Evolutionary conservation across 2,329 filamentous ascomycete genomes (phyloP), one percentile per base, ranked within the genome.

Genomic region (Fusarium nanum): DNA sequence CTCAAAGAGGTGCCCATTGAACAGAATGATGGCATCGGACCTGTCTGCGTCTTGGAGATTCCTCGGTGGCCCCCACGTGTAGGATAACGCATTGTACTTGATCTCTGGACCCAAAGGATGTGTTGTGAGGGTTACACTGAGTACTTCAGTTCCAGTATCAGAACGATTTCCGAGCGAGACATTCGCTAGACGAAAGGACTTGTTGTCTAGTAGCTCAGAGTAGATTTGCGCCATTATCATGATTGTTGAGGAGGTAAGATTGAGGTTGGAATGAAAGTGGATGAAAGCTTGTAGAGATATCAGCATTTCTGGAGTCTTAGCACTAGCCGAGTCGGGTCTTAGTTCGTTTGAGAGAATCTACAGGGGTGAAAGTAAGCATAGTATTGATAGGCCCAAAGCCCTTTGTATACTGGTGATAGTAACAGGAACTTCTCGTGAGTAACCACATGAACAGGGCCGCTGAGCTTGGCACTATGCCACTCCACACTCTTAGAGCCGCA

Each of bases 201-300:
- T n/a, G 0, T 25, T 25, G 9, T 50, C 30, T 5, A 64, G 50
- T 5, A 14, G 3, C 3, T 64, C 61, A 7, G 30, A 18, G 20
- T 64, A 64, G 1, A 23, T 23, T 28, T 64, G 50, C 30, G 45
- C 40, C 61, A 64, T 64, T 57, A 28, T 45, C 28, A 5, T 22
- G n/a, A 10, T 8, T 3, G 1, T 34, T 3, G 16, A 58, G 8
- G 14, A 14, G n/a, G 25, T 32, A 1, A 37, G 53, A 13, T 4
- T 7, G 10, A 14, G 22, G n/a, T 23, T 3, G n/a, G 11, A 37
- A 14, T 7, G 18, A 48, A 23, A 42, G 53, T 60, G 58, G 34
- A 58, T 40, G 20, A 9, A 5, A 11, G 2, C 16, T n/a, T 12
- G 2, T 20, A n/a, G 1, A 32, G 2, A 30, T 28, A 30, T 25